Conservation (phyloP, 1,284 basidiomycete species). For the Grifola frondosa region DNA sequence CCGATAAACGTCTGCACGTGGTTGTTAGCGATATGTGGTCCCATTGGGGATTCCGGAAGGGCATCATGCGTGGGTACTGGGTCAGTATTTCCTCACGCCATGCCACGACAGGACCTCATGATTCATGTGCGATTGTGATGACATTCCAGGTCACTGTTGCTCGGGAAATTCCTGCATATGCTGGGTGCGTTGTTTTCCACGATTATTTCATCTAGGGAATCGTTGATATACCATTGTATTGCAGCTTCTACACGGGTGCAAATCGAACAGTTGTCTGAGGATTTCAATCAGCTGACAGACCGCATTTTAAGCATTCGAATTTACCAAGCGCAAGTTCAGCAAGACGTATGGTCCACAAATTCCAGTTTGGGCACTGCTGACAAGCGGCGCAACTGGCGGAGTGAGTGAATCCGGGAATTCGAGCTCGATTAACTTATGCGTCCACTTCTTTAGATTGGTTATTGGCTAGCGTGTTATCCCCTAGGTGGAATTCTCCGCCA, state of each 20-base stretch:
- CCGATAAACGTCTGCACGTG: slow-evolving; percentile 74
- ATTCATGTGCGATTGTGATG: background rate
- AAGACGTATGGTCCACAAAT: slow-evolving; percentile 61
- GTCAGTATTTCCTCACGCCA: no score
- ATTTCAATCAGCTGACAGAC: background rate
- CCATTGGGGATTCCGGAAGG: slow-evolving; percentile 80
- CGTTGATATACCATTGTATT: no score
- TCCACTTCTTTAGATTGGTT: slow-evolving; percentile 61
- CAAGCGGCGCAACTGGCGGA: slow-evolving; percentile 87
- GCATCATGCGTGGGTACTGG: slow-evolving; percentile 97
- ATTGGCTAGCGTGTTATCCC: slow-evolving; percentile 94
- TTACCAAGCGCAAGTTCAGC: slow-evolving; percentile 77
- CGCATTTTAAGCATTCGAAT: slow-evolving; percentile 74
- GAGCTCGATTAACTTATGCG: background rate
- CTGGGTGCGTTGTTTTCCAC: slow-evolving; percentile 55
- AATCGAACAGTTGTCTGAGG: background rate
- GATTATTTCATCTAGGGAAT: no score
- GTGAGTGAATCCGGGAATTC: slow-evolving; percentile 49
- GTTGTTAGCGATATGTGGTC: slow-evolving; percentile 83
- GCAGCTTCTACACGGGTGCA: slow-evolving; percentile 77
- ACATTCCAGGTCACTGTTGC: slow-evolving; percentile 77
- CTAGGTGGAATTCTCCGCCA: slow-evolving; percentile 47
- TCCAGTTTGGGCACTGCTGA: slow-evolving; percentile 87
- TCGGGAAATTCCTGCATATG: slow-evolving; percentile 94
- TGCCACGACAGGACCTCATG: no score